A percentile compares a stretch with the other conserved stretches of the same genome.
Evolutionary conservation across 108 stramenopile genomes (phyloP).

Genomic region (Skeletonema tropicum): DNA sequence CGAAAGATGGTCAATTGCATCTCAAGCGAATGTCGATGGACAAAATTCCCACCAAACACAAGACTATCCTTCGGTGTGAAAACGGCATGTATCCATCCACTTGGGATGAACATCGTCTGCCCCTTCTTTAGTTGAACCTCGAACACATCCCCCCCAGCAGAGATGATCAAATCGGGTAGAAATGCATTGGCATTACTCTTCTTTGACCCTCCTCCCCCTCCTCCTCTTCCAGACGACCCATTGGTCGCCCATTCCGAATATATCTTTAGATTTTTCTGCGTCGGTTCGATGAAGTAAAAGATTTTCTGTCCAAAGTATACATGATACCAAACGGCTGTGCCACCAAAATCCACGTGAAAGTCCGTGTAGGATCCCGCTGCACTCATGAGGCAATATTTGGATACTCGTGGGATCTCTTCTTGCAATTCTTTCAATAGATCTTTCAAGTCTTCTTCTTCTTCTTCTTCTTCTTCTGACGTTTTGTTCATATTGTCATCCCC

Average conservation of each 20-base stretch:
- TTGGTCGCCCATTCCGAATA: slow-evolving; percentile 90
- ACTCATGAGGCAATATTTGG: slow-evolving; percentile 90
- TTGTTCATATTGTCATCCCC: neutral
- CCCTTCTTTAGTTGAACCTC: slow-evolving; percentile 60
- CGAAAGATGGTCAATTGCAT: slow-evolving; percentile 36
- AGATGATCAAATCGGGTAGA: slow-evolving; percentile 36
- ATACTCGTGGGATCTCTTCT: slow-evolving; percentile 58
- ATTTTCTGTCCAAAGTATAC: slow-evolving; percentile 81
- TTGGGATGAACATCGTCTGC: slow-evolving; percentile 87
- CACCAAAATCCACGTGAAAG: slow-evolving; percentile 97
- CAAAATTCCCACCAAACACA: slow-evolving; percentile 92
- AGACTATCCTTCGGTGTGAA: slow-evolving; percentile 87
- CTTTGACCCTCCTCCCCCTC: slow-evolving; percentile 51
- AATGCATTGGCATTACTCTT: slow-evolving; percentile 19
- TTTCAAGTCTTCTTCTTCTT: slow-evolving; percentile 1
- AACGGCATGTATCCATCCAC: slow-evolving; percentile 95
- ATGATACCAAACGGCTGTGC: slow-evolving; percentile 94
- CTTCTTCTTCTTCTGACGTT: neutral
- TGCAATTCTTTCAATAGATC: slow-evolving; percentile 16
- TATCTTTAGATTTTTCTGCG: slow-evolving; percentile 63
- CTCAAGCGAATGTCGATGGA: slow-evolving; percentile 56
- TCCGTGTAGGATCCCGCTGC: slow-evolving; percentile 88
- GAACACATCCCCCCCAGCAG: slow-evolving; percentile 30
- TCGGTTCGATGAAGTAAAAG: slow-evolving; percentile 82
- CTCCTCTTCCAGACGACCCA: slow-evolving; percentile 57